Base-by-base conservation (phyloP, 345 rosid species). In the Diplotaxis tenuifolia region DNA sequence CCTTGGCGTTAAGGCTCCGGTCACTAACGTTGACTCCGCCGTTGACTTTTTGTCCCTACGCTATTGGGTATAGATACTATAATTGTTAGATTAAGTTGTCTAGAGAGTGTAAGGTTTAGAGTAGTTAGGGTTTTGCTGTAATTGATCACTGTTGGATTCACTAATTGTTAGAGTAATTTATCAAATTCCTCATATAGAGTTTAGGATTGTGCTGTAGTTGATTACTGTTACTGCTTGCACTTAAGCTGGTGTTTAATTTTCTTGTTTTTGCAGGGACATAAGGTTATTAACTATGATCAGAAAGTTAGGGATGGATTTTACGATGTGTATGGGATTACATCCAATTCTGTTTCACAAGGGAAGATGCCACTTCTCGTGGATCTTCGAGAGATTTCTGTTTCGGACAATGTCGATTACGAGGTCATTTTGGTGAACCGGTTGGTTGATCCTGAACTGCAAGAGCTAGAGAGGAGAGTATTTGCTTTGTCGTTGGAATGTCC, bases 331-430 rank as follows among this genome's bases (percentile, higher is more conserved):
- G 86, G 89, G 67, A 69, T 84, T 81, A 73, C 91, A 62, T 82
- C 96, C 59, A 86, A 74, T 81, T 79, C 92, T 9, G 68, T 71
- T 45, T 40, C 82, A 4, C 94, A 82, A 65, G 89, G 92, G 69
- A 89, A 86, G 82, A 88, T 93, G 91, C 98, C 98, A n/a, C 82
- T 80, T 52, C 82, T 91, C 76, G 88, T 84, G 77, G 98, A 93
- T 83, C 94, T 93, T 75, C 94, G 82, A 79, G 86, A 85, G 15
- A 62, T 84, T 58, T 86, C 96, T 56, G 75, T 82, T 29, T 84
- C 82, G 19, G 90, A 86, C 15, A 83, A 83, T 79, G 81, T 84
- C 36, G 87, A 91, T 79, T 89, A 84, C 71, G 94, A 93, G 77
- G 94, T 87, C 72, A 81, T 89, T 73, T 78, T 84, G 78, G 98